A percentile compares a stretch with the other conserved stretches of the same genome.
Conservation (phyloP, 1,284 basidiomycete species). For the Leccinum pachyderme region DNA sequence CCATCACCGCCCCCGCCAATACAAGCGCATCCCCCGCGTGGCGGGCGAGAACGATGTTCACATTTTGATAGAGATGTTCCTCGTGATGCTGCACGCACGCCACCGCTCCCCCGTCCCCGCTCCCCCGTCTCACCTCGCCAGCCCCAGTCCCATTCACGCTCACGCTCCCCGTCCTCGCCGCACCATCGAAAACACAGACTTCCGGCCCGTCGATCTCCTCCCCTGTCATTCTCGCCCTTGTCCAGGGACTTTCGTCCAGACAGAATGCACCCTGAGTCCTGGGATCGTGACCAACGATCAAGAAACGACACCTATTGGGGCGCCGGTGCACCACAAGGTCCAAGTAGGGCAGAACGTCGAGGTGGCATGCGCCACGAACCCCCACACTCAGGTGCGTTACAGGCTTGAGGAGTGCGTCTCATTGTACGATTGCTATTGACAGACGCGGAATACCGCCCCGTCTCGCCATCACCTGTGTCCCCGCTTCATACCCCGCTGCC, state of each 20-base stretch:
- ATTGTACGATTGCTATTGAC: slow-evolving; percentile 5
- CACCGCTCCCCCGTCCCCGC: slow-evolving; percentile 28
- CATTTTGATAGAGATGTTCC: slow-evolving; percentile 23
- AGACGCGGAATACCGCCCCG: slow-evolving; percentile 21
- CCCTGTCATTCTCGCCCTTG: slow-evolving; percentile 36
- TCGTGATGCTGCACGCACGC: slow-evolving; percentile 32
- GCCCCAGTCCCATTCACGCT: slow-evolving; percentile 23
- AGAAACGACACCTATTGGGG: slow-evolving; percentile 17
- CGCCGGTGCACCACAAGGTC: slow-evolving; percentile 9
- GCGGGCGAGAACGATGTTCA: slow-evolving; percentile 24
- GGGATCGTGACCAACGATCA: slow-evolving; percentile 25
- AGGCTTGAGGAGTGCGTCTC: background rate
- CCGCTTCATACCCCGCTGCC: slow-evolving; percentile 25
- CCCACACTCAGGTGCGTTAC: slow-evolving; percentile 11
- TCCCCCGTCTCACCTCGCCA: slow-evolving; percentile 21
- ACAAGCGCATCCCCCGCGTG: slow-evolving; percentile 14
- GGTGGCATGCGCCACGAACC: slow-evolving; percentile 8
- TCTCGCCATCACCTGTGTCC: slow-evolving; percentile 25
- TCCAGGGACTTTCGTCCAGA: slow-evolving; percentile 33
- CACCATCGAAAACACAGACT: slow-evolving; percentile 43
- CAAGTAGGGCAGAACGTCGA: slow-evolving; percentile 7
- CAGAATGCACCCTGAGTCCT: slow-evolving; percentile 31
- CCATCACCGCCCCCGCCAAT: slow-evolving; percentile 7
- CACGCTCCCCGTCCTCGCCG: slow-evolving; percentile 35
- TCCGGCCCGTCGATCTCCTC: slow-evolving; percentile 39